Conservation (phyloP, 306 rosid species). For the Castanea crenata region DNA sequence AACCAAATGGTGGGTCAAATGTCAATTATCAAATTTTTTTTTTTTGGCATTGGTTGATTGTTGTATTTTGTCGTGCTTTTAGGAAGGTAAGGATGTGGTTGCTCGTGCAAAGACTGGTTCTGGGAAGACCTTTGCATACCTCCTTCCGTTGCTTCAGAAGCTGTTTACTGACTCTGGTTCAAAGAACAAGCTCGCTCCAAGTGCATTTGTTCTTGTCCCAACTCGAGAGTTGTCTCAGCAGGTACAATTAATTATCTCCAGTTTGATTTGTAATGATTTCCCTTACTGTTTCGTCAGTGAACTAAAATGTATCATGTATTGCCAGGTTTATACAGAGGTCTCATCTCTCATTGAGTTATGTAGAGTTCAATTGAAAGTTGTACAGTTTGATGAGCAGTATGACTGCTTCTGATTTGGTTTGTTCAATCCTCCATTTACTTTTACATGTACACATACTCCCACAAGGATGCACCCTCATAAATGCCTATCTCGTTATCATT, state of each 20-base stretch:
- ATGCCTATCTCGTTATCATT: not conserved
- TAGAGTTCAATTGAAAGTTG: conserved; percentile 75
- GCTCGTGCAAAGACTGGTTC: conserved; percentile 97
- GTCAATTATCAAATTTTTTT: not conserved
- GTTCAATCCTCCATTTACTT: conserved; percentile 25
- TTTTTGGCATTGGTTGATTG: not conserved
- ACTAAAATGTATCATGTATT: not conserved
- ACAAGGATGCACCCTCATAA: not conserved
- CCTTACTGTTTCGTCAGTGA: not conserved
- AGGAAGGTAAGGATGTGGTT: conserved; percentile 96
- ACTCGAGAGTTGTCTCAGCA: conserved; percentile 82
- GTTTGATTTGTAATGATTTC: not conserved
- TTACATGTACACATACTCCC: not conserved
- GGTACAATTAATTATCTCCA: conserved; percentile 32
- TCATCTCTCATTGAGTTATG: conserved; percentile 66
- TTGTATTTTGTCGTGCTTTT: conserved; percentile 3
- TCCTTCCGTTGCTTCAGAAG: conserved; percentile 90
- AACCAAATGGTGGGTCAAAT: not conserved
- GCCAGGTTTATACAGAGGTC: conserved; percentile 68
- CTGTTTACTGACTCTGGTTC: conserved; percentile 45
- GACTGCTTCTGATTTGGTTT: conserved; percentile 70
- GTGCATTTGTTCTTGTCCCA: conserved; percentile 75
- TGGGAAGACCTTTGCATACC: conserved; percentile 89
- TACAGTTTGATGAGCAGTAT: conserved; percentile 74
- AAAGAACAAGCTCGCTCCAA: conserved; percentile 66